Conservation (phyloP, 2,329 filamentous ascomycete genomes). For the Ophiosphaerella korrae region DNA sequence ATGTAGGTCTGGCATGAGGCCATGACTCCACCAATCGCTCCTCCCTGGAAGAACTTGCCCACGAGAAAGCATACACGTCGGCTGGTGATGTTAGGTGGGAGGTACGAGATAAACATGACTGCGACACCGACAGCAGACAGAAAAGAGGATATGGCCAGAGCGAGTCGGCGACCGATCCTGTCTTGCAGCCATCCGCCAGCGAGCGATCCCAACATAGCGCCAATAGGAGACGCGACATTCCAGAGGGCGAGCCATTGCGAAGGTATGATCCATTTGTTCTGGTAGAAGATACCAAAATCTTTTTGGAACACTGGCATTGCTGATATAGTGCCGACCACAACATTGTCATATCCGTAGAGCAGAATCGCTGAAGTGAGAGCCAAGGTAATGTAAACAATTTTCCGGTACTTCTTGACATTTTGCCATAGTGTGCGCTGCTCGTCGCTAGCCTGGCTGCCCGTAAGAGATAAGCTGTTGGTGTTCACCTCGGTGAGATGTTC, state of each 20-base stretch:
- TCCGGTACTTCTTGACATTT: conserved; percentile 39
- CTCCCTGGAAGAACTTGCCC: conserved; percentile 55
- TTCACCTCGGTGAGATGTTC: conserved; percentile 19
- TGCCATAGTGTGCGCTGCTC: conserved; percentile 33
- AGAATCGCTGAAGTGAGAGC: conserved; percentile 33
- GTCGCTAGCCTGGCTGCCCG: conserved; percentile 13
- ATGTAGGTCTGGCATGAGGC: conserved; percentile 52
- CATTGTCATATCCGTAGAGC: conserved; percentile 39
- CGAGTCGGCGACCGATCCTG: conserved; percentile 27
- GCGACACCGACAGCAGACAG: conserved; percentile 35
- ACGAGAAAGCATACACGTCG: conserved; percentile 48
- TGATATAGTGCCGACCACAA: conserved; percentile 35
- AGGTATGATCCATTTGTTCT: conserved; percentile 35
- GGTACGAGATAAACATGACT: conserved; percentile 37
- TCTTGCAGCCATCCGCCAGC: conserved; percentile 36
- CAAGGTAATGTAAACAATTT: conserved; percentile 30
- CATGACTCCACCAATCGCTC: conserved; percentile 54
- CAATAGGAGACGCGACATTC: conserved; percentile 32
- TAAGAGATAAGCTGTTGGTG: conserved; percentile 1
- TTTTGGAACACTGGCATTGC: conserved; percentile 39
- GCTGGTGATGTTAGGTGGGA: conserved; percentile 24
- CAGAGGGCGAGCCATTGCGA: conserved; percentile 37
- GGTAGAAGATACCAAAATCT: conserved; percentile 30
- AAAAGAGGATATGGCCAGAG: conserved; percentile 29
- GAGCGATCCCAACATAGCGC: conserved; percentile 34